phyloP scores from a whole-genome alignment of 768 basidiomycete species.

The Suillus spraguei region DNA sequence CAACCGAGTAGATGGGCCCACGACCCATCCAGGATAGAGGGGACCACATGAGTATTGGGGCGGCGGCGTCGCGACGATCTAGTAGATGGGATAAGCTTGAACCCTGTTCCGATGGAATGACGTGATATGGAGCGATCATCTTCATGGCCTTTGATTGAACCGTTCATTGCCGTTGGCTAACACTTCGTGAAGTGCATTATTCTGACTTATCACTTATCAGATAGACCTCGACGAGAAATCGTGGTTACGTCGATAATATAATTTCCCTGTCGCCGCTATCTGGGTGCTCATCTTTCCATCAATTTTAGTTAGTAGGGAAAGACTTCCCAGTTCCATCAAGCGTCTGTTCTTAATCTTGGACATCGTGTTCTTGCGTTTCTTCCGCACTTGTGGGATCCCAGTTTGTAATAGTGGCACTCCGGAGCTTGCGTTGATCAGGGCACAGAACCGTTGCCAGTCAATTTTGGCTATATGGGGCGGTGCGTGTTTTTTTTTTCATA shows the following conservation, averaged over 20 bases:
- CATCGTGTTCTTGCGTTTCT: neutral
- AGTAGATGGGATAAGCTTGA: neutral
- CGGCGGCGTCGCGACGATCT: neutral
- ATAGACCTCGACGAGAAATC: neutral
- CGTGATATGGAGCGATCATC: conserved; percentile 2
- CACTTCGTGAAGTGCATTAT: neutral
- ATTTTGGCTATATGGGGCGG: conserved; percentile 7
- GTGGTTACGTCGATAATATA: conserved; percentile 3
- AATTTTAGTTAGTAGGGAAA: conserved; percentile 1
- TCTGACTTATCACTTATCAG: conserved; percentile 6
- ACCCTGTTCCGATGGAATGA: neutral
- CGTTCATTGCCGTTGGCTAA: neutral
- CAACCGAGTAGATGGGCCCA: neutral
- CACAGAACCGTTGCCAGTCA: neutral
- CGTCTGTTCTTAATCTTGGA: neutral
- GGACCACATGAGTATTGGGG: neutral
- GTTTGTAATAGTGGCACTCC: neutral
- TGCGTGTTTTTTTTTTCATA: neutral
- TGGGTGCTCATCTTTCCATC: neutral
- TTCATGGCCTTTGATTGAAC: neutral
- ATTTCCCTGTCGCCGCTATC: neutral
- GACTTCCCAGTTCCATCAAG: neutral
- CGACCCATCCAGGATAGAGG: neutral
- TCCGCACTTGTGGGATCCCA: neutral
- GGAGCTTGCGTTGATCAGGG: conserved; percentile 3